Conservation (phyloP, 306 rosid genomes). For the Pachyrhizus erosus region DNA sequence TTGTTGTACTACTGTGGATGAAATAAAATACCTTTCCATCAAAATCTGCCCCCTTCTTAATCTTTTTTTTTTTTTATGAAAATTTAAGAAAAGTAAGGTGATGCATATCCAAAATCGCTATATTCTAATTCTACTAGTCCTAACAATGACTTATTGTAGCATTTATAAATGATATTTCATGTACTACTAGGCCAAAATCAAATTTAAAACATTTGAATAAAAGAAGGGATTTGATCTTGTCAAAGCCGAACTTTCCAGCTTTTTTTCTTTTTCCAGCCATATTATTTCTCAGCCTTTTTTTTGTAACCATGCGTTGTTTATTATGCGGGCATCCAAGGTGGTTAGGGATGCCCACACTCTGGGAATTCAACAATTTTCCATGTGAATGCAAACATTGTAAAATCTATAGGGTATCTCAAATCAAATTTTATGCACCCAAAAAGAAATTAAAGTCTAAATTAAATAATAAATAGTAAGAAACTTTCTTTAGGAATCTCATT, state of each 20-base stretch:
- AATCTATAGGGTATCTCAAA: background rate
- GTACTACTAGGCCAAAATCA: background rate
- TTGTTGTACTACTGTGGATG: background rate
- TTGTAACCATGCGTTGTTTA: background rate
- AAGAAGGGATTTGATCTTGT: background rate
- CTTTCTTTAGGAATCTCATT: slow-evolving; percentile 35
- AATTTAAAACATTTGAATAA: background rate
- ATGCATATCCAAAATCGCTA: background rate
- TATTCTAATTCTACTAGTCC: background rate
- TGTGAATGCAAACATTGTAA: background rate
- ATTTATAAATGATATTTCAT: background rate
- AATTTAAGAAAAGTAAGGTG: background rate
- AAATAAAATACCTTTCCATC: slow-evolving; percentile 6
- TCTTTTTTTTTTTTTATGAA: background rate
- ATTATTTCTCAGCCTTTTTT: background rate
- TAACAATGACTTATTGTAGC: background rate
- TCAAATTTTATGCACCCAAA: slow-evolving; percentile 9
- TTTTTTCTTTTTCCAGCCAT: background rate
- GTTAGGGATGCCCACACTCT: background rate
- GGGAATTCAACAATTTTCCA: background rate
- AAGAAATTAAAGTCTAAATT: background rate
- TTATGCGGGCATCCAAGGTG: background rate
- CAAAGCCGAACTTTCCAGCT: background rate
- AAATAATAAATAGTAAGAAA: background rate
- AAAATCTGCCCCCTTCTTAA: background rate